Conservation (phyloP, 164 flowering plant genomes). For the Euptelea pleiosperma region DNA sequence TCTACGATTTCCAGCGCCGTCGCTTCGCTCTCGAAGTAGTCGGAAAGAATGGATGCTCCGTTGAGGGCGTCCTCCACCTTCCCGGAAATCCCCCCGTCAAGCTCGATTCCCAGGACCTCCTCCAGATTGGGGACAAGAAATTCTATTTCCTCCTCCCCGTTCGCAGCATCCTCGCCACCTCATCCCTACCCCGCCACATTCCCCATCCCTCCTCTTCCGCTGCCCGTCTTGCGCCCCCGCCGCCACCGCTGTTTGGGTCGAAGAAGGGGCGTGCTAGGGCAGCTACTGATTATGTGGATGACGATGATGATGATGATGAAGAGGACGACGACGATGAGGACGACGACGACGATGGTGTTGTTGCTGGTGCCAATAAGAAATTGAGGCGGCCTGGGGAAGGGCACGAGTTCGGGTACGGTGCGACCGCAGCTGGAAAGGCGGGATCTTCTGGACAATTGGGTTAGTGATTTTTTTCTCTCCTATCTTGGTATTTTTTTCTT, state of each 20-base stretch:
- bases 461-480: conserved; percentile 18
- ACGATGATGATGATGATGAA: conserved; percentile 12
- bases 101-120: conserved; percentile 87
- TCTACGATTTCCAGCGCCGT: conserved; percentile 94
- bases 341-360: conserved; percentile 26
- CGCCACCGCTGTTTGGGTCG: background rate
- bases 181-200: conserved; percentile 24
- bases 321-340: conserved; percentile 47
- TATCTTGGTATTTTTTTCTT: background rate
- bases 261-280: conserved; percentile 40
- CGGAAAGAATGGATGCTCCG: conserved; percentile 91
- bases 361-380: conserved; percentile 35
- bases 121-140: conserved; percentile 96
- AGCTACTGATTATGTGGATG: conserved; percentile 32
- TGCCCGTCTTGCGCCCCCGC: conserved; percentile 10
- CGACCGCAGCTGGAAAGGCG: conserved; percentile 38
- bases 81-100: conserved; percentile 84
- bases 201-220: conserved; percentile 4
- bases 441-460: conserved; percentile 42
- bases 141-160: conserved; percentile 84
- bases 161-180: conserved; percentile 69
- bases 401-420: conserved; percentile 37
- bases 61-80: conserved; percentile 90
- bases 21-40: conserved; percentile 90
- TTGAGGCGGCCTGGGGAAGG: conserved; percentile 37